Evolutionary conservation across 345 rosid species (phyloP).

Genomic region (Noccaea caerulescens): DNA sequence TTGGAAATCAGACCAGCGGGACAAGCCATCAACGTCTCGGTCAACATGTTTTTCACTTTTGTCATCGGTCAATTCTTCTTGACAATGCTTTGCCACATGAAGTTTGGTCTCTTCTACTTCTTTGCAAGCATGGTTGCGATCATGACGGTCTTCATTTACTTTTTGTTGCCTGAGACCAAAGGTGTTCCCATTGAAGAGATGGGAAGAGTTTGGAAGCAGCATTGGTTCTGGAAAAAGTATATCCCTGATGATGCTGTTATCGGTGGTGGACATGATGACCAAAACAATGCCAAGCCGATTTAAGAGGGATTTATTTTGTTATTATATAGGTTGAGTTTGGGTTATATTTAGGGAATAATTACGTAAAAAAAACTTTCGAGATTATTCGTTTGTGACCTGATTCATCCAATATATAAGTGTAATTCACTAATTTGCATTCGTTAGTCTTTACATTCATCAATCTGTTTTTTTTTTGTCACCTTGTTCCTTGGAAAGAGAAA

Average conservation of each 20-base stretch:
- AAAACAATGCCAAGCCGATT: not conserved
- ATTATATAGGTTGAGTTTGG: not conserved
- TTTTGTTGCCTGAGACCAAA: constrained; percentile 67
- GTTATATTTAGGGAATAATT: not conserved
- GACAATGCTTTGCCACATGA: constrained; percentile 63
- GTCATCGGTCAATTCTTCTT: constrained; percentile 55
- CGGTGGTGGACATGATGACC: constrained; percentile 23
- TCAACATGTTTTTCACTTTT: constrained; percentile 56
- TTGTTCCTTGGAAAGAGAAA: not conserved
- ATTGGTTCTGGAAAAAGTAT: constrained; percentile 59
- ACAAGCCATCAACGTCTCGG: constrained; percentile 60
- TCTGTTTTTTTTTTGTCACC: not conserved
- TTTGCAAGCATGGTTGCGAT: constrained; percentile 58
- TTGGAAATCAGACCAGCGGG: constrained; percentile 61
- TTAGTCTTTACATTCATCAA: not conserved
- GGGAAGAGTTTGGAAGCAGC: constrained; percentile 63
- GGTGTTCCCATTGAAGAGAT: constrained; percentile 62
- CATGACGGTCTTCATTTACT: constrained; percentile 60
- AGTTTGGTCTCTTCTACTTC: constrained; percentile 67
- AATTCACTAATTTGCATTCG: not conserved
- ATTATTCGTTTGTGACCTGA: not conserved
- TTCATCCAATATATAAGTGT: no score
- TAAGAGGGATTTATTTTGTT: not conserved
- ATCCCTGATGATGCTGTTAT: constrained; percentile 25
- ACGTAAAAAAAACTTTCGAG: not conserved